Evolutionary conservation across 164 flowering plant genomes (phyloP), one percentile per base, ranked within the genome.

Genomic region (Chimonanthus praecox): DNA sequence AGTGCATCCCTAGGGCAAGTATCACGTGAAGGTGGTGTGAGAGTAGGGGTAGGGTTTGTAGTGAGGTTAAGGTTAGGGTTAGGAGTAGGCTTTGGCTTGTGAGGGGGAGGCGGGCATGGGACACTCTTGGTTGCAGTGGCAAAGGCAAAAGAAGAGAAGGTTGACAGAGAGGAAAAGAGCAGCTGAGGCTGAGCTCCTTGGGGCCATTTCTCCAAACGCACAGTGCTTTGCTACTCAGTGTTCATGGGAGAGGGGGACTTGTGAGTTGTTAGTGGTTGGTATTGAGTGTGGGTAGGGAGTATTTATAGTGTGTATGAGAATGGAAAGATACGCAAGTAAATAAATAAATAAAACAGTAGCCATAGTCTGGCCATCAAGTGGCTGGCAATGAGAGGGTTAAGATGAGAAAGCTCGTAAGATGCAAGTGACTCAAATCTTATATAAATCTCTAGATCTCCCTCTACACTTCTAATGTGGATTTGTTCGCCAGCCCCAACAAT

Each of bases 1-100:
- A 90, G 83, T 49, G 89, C 76, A 67, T 89, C 89, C 63, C 58
- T 85, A 0, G 93, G 91, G 83, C 94, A 88, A 43, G 33, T 77
- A 13, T 48, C 75, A 33, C 73, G 73, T 21, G 76, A 16, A 9
- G 72, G 50, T 45, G 78, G 33, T 51, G 51, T 61, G 20, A 75
- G 67, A 63, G 77, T 49, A 20, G 64, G 58, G 7, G 64, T 72
- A 46, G 77, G 62, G 50, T 64, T 69, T 75, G 64, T 20, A 43
- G 9, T 70, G 3, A 2, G 18, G 21, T 67, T 54, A 7, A 15
- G 50, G 15, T 7, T 66, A 51, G 21, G 43, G 43, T 7, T 62
- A n/a, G 65, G 45, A 21, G 43, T n/a, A 21, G 60, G 16, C 5
- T 6, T n/a, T 54, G n/a, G 16, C 16, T 5, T 54, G 11, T 4